Evolutionary conservation across 352 stramenopile genomes (phyloP), one percentile per base, ranked within the genome.

Genomic region (Phytophthora multivora): DNA sequence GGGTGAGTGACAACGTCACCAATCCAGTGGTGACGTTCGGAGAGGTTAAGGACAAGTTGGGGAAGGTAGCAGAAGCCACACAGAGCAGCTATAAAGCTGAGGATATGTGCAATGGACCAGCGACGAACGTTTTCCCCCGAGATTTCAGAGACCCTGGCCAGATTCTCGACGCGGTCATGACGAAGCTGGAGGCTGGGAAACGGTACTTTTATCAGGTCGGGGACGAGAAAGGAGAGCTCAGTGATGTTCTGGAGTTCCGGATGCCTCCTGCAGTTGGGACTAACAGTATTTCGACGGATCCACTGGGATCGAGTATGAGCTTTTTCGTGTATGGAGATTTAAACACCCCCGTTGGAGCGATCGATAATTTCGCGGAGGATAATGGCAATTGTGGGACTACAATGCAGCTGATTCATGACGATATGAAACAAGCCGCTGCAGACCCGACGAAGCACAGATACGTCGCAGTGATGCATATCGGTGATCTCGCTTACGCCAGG

Each of bases 261-360:
- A 61, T 78, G 61, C 65, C 69, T 12, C 66, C 69, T 19, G 45
- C 54, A 8, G 23, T 47, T 9, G 73, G 73, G 16, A 60, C 30
- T 45, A 69, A 72, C 19, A 70, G 25, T 5, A 36, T 53, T 3
- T 46, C 38, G 36, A 26, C 28, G 4, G 63, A 59, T 50, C 57
- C 13, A 74, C 39, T 55, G 18, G 59, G 53, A 21, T 59, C 52
- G 8, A 77, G 65, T 23, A 78, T 88, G 61, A 83, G 75, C 15
- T 96, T 89, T 40, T 75, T 96, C 40, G 83, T 90, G 11, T 90
- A 88, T 49, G 88, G 71, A 28, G 86, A 96, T 66, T 66, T 94
- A 60, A 89, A 77, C 35, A 56, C 60, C 2, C 66, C 76, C 0
- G 51, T 63, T 0, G 33, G 57, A 15, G 55, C 66, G 11, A 69